These are phyloP conservation scores for Solanum microdontum DNA, from an alignment of 257 asterid genomes.

Conservation along the genomic window DNA sequence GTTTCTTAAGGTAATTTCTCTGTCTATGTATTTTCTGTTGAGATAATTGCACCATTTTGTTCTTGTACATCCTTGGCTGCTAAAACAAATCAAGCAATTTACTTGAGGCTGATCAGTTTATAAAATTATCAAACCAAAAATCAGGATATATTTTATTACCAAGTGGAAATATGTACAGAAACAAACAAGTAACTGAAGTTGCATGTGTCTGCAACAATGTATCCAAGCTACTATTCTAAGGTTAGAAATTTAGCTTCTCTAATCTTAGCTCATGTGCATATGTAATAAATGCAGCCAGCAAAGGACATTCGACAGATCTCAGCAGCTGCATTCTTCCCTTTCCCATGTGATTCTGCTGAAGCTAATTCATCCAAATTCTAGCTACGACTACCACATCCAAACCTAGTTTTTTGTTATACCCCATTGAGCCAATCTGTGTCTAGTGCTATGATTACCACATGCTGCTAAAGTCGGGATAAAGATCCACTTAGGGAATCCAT, in stretches of 20 bases:
- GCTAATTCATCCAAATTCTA: neutral
- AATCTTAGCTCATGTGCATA: neutral
- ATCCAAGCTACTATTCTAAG: neutral
- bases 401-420: neutral
- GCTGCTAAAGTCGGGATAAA: neutral
- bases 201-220: neutral
- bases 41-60: neutral
- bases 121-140: neutral
- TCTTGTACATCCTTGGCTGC: neutral
- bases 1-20: conserved; percentile 59
- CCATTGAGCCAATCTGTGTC: neutral
- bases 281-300: neutral
- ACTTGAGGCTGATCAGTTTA: neutral
- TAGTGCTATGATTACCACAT: neutral
- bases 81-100: neutral
- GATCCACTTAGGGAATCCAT: neutral
- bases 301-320: neutral
- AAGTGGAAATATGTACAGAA: neutral
- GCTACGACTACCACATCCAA: neutral
- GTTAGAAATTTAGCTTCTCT: neutral
- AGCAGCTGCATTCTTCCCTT: neutral
- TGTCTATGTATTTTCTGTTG: neutral
- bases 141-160: neutral
- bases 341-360: neutral
- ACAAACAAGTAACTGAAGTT: neutral